Conservation (phyloP, 768 basidiomycete genomes). For the Auricularia heimuer region DNA sequence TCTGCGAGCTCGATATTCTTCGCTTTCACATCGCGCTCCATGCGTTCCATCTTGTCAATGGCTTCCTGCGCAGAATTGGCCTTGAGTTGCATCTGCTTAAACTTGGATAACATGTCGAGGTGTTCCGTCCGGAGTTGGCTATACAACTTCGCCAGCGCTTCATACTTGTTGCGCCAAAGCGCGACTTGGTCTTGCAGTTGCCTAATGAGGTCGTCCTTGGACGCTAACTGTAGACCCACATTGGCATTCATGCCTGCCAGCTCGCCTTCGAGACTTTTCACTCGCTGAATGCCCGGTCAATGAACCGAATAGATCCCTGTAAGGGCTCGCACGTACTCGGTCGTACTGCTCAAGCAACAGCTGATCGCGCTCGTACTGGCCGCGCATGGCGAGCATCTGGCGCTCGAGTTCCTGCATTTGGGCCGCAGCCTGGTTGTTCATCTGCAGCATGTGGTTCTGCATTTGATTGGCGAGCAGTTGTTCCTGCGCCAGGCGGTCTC, state of each 20-base stretch:
- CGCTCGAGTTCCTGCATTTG: slow-evolving; percentile 78
- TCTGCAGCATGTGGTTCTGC: slow-evolving; percentile 74
- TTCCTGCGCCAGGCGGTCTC: slow-evolving; percentile 82
- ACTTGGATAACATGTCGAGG: slow-evolving; percentile 92
- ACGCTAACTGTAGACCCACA: slow-evolving; percentile 72
- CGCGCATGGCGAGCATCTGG: slow-evolving; percentile 84
- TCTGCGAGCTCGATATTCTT: slow-evolving; percentile 98
- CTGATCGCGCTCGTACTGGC: slow-evolving; percentile 97
- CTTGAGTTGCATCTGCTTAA: slow-evolving; percentile 94
- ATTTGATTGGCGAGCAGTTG: slow-evolving; percentile 46
- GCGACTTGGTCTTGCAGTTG: slow-evolving; percentile 95
- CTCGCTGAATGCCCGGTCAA: slow-evolving; percentile 48
- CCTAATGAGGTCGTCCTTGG: slow-evolving; percentile 92
- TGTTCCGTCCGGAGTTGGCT: slow-evolving; percentile 97
- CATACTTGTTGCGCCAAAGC: slow-evolving; percentile 97
- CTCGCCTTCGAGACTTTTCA: slow-evolving; percentile 91
- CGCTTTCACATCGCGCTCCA: slow-evolving; percentile 96
- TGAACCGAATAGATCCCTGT: not conserved
- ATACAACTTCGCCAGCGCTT: slow-evolving; percentile 95
- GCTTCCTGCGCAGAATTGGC: slow-evolving; percentile 98
- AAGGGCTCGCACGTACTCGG: slow-evolving; percentile 45
- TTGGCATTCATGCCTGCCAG: slow-evolving; percentile 64
- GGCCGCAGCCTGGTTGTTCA: slow-evolving; percentile 65
- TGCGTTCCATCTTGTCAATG: slow-evolving; percentile 95
- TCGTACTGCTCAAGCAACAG: slow-evolving; percentile 97